A percentile compares a stretch with the other conserved stretches of the same genome.
phyloP scores from a whole-genome alignment of 306 rosid genomes.

The Ormosia semicastrata region DNA sequence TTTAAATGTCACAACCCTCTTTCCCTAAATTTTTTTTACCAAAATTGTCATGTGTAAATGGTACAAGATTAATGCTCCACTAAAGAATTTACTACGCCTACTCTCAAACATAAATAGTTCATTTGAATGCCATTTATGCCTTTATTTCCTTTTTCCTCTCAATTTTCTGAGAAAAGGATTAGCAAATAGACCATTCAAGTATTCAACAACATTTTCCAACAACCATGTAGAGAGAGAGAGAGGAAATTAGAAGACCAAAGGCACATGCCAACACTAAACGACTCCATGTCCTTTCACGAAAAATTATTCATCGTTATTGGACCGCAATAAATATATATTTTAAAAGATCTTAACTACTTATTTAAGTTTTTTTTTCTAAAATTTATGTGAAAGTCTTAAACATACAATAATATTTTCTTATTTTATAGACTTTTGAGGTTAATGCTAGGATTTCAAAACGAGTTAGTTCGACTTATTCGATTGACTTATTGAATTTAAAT shows the following conservation, averaged over 20 bases:
- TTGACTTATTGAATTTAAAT: too few species aligned
- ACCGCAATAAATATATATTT: too few species aligned
- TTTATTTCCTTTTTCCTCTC: not conserved
- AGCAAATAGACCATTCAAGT: not conserved
- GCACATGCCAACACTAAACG: constrained; percentile 30
- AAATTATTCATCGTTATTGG: too few species aligned
- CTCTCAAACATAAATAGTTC: not conserved
- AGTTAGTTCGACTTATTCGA: too few species aligned
- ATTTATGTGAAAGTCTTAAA: too few species aligned
- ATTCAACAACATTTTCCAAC: not conserved
- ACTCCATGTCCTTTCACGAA: not conserved
- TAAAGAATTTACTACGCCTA: not conserved
- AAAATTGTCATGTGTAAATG: too few species aligned
- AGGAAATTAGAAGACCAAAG: not conserved
- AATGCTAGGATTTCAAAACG: too few species aligned
- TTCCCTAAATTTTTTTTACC: too few species aligned
- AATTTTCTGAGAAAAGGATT: not conserved
- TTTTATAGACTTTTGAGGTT: constrained; percentile 22
- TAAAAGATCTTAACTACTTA: too few species aligned
- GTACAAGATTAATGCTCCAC: not conserved
- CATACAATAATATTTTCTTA: not conserved
- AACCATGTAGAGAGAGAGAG: not conserved
- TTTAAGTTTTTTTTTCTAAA: too few species aligned
- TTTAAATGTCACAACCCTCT: too few species aligned
- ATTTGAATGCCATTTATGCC: not conserved